Evolutionary conservation across 2,329 filamentous ascomycete genomes (phyloP).

Genomic region (Stylonectria norvegica): DNA sequence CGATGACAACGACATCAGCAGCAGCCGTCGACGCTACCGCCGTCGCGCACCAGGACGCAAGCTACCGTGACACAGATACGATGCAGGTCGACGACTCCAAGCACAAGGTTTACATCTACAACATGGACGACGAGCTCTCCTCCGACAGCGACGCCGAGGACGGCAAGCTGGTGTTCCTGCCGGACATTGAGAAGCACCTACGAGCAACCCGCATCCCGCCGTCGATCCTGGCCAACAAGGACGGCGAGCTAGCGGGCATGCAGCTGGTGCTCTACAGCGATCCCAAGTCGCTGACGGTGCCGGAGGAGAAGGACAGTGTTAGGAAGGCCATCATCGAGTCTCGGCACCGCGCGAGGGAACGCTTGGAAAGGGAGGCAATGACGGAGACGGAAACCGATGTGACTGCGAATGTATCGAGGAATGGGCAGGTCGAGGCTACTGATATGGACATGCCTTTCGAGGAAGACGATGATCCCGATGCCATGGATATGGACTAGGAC

Average conservation of each 20-base stretch:
- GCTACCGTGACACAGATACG: no score
- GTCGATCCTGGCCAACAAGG: conserved; percentile 57
- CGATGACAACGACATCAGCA: conserved; percentile 1
- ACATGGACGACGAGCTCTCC: conserved; percentile 83
- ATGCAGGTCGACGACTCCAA: conserved; percentile 89
- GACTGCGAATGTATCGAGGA: conserved; percentile 10
- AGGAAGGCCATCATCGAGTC: conserved; percentile 81
- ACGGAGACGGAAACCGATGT: conserved; percentile 7
- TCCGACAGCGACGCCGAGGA: conserved; percentile 44
- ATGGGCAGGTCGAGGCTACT: conserved; percentile 7
- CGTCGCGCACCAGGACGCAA: conserved; percentile 34
- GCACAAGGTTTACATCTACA: conserved; percentile 85
- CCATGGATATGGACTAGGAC: conserved; percentile 62
- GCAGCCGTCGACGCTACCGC: conserved; percentile 20
- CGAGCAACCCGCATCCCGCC: conserved; percentile 65
- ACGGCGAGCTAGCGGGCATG: conserved; percentile 56
- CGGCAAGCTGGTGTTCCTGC: conserved; percentile 70
- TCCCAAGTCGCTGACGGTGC: conserved; percentile 71
- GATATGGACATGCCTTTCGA: conserved; percentile 10
- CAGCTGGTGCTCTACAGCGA: conserved; percentile 83
- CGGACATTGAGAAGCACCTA: conserved; percentile 81
- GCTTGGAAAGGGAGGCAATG: conserved; percentile 34
- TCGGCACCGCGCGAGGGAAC: conserved; percentile 62
- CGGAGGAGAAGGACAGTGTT: conserved; percentile 72
- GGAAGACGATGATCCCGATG: conserved; percentile 50